Base-by-base conservation (phyloP, 352 stramenopile species). In the Pythium aristosporum region DNA sequence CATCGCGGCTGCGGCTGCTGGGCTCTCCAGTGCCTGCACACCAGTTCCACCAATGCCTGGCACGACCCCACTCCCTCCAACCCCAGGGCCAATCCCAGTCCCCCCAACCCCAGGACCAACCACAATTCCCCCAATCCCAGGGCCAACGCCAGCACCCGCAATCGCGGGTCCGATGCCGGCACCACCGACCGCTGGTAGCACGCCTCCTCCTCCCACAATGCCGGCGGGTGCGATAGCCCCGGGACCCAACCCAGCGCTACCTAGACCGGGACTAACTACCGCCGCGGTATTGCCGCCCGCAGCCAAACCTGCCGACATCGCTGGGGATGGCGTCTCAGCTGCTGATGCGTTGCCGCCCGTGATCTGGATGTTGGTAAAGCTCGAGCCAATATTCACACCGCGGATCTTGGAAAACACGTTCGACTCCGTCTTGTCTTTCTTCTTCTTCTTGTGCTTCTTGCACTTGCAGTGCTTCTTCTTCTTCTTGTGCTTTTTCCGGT, bases 351-450 rank as follows among this genome's bases (percentile, higher is more conserved):
- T 68, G 36, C 56, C 63, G 15, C 56, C 57, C 18, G 57, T 70
- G 63, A 70, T 70, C 41, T 65, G 55, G 41, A 71, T 66, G 21
- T 67, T 71, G 11, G 53, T 58, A 36, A 71, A 71, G 21, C 57
- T 71, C 43, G 57, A 52, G 28, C 64, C 64, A 30, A 71, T 67
- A 37, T 66, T 71, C 18, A 71, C 64, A 21, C 64, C 64, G 12
- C 64, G 58, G 21, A 71, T 62, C 51, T 71, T 67, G 43, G 64
- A 71, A 41, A 71, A 71, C 25, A 71, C 64, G 23, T 63, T 71
- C 44, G 57, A 63, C 23, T 66, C 58, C 18, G n/a, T 20, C 8
- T 48, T 41, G 15, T 66, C 15, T 5, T 73, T 64, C 21, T 70
- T 60, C 39, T 67, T 71, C 34, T 63, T 61, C 21, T 69, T 58